Percentiles rank a stretch among this genome's conserved stretches.
Conservation (phyloP, 495 filamentous ascomycete genomes). For the Neurospora sp. region DNA sequence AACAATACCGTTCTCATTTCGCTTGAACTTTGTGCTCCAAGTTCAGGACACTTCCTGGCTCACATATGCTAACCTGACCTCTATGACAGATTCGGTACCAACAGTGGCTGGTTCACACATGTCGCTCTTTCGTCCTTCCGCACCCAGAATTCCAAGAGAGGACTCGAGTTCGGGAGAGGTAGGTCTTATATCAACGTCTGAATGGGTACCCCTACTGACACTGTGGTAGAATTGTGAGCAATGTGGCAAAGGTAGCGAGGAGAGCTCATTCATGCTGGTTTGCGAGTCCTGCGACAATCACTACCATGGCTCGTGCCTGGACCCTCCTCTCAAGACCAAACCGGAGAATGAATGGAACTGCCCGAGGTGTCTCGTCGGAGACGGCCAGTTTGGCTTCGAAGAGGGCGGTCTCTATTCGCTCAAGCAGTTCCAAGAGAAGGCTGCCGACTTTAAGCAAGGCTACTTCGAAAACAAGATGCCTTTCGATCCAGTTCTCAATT, state of each 20-base stretch:
- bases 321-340: conserved; percentile 67
- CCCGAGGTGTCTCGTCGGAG: conserved; percentile 88
- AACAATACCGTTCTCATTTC: not conserved
- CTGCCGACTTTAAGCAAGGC: conserved; percentile 82
- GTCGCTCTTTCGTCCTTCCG: conserved; percentile 79
- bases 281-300: conserved; percentile 90
- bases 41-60: not conserved
- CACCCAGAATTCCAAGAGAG: conserved; percentile 58
- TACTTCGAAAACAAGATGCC: conserved; percentile 91
- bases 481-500: conserved; percentile 74
- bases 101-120: conserved; percentile 95
- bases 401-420: conserved; percentile 95
- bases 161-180: conserved; percentile 69
- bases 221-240: conserved; percentile 64
- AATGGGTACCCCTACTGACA: conserved; percentile 14
- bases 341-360: conserved; percentile 95
- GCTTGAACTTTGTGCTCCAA: not conserved
- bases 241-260: conserved; percentile 73
- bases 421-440: conserved; percentile 93
- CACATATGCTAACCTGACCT: not conserved
- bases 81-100: conserved; percentile 60
- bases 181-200: conserved; percentile 12
- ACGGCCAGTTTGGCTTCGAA: conserved; percentile 94
- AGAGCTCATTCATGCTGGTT: conserved; percentile 49
- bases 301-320: conserved; percentile 82